phyloP scores from a whole-genome alignment of 2,329 filamentous ascomycete species.

The Fusarium penzigii region DNA sequence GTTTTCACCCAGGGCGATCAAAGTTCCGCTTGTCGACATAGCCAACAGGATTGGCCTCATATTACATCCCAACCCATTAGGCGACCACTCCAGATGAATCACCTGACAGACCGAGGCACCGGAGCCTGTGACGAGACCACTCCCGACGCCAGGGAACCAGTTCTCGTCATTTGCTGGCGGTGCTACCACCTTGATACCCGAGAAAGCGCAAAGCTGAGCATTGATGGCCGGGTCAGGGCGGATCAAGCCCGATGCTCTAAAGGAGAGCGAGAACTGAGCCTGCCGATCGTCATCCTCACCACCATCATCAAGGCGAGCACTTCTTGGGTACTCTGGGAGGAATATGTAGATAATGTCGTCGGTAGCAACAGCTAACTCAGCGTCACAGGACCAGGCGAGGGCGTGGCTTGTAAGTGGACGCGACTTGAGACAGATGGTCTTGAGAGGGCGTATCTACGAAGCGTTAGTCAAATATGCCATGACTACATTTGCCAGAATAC shows the following conservation, averaged over 20 bases:
- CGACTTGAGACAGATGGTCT: conserved; percentile 45
- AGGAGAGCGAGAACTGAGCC: conserved; percentile 36
- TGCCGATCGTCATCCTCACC: conserved; percentile 30
- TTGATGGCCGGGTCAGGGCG: conserved; percentile 47
- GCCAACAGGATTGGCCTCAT: conserved; percentile 52
- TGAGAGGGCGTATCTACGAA: conserved; percentile 47
- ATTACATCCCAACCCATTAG: conserved; percentile 56
- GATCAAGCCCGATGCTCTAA: conserved; percentile 36
- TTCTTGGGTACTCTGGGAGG: conserved; percentile 45
- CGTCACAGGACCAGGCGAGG: conserved; percentile 57
- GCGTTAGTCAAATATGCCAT: neutral
- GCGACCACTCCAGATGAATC: conserved; percentile 58
- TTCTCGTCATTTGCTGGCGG: conserved; percentile 28
- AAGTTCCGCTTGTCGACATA: conserved; percentile 50
- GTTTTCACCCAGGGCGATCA: conserved; percentile 54
- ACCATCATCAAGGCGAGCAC: conserved; percentile 26
- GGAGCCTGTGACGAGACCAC: conserved; percentile 46
- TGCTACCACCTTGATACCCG: conserved; percentile 35
- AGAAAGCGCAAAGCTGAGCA: conserved; percentile 43
- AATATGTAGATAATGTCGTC: conserved; percentile 56
- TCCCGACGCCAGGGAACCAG: conserved; percentile 45
- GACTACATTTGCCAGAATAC: no score
- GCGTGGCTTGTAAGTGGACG: conserved; percentile 46
- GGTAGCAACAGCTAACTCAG: conserved; percentile 57
- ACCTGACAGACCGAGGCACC: conserved; percentile 57